These are phyloP conservation scores for Phytophthora hybrid DNA, from an alignment of 352 stramenopile genomes.

Conservation along the genomic window DNA sequence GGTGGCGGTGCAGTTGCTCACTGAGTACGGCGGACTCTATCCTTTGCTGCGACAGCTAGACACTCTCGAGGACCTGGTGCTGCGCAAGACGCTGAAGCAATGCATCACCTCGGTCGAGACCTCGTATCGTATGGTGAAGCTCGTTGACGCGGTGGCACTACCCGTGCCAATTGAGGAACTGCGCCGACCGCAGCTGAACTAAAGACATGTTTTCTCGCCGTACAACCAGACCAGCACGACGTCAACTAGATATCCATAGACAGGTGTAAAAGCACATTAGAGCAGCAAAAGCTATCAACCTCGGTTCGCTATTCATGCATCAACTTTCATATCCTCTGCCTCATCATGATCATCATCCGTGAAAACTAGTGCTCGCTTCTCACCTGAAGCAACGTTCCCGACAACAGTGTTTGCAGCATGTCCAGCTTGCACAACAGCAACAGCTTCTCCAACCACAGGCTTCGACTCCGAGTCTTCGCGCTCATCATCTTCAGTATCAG, in stretches of 20 bases:
- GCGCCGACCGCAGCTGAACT: conserved; percentile 43
- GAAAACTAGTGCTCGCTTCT: conserved; percentile 17
- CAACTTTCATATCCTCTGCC: conserved; percentile 41
- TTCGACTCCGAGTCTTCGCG: conserved; percentile 32
- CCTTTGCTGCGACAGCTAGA: conserved; percentile 72
- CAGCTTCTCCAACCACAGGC: conserved; percentile 12
- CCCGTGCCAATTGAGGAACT: conserved; percentile 63
- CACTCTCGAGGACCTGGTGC: conserved; percentile 52
- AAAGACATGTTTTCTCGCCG: conserved; percentile 1
- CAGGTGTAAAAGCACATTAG: conserved; percentile 38
- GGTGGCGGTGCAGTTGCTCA: conserved; percentile 69
- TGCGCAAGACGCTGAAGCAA: conserved; percentile 76
- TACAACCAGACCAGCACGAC: background rate
- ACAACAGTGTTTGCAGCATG: conserved; percentile 29
- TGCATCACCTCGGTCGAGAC: conserved; percentile 79
- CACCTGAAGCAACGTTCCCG: conserved; percentile 8
- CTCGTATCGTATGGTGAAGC: conserved; percentile 81
- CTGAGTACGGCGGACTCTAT: conserved; percentile 63
- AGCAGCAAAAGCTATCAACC: conserved; percentile 32
- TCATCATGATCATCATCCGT: conserved; percentile 51
- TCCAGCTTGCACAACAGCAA: conserved; percentile 17
- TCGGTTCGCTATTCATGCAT: conserved; percentile 34
- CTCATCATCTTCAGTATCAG: conserved; percentile 55
- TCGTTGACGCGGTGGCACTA: conserved; percentile 59
- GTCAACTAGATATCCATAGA: conserved; percentile 16